Percentiles rank a stretch among this genome's conserved stretches.
Evolutionary conservation across 2,329 filamentous ascomycete species (phyloP).

Genomic region (Arthrobotrys sphaeroides): DNA sequence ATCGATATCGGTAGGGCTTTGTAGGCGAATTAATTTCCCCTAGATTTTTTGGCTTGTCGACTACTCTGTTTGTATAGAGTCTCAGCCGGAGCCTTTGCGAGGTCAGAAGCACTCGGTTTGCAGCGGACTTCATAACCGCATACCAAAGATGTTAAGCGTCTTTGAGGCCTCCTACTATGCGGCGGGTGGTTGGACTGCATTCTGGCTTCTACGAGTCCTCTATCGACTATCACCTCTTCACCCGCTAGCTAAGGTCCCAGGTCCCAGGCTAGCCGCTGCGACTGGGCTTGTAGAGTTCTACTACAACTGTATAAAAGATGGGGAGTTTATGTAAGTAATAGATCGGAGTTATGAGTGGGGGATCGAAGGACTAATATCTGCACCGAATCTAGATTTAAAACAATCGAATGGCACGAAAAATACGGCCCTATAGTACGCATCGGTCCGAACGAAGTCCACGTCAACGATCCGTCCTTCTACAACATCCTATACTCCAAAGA

Average conservation of each 20-base stretch:
- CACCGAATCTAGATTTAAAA: constrained; percentile 55
- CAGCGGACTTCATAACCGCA: background rate
- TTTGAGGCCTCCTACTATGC: constrained; percentile 28
- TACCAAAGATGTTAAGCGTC: constrained; percentile 18
- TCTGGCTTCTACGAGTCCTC: constrained; percentile 54
- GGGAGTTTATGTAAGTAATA: constrained; percentile 57
- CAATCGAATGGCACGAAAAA: constrained; percentile 59
- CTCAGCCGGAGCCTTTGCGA: background rate
- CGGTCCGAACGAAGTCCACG: constrained; percentile 60
- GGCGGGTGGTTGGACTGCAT: constrained; percentile 10
- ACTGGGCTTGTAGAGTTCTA: constrained; percentile 61
- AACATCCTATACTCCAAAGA: constrained; percentile 62
- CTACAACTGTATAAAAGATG: constrained; percentile 59
- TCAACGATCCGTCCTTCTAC: constrained; percentile 58
- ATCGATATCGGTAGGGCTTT: constrained; percentile 6
- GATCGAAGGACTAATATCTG: background rate
- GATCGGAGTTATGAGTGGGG: background rate
- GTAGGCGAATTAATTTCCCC: background rate
- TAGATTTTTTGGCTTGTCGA: background rate
- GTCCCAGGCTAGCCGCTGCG: constrained; percentile 60
- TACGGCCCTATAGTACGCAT: constrained; percentile 62
- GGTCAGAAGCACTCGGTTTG: background rate
- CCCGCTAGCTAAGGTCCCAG: constrained; percentile 60
- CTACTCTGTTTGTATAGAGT: background rate
- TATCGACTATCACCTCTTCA: constrained; percentile 60